Percentiles rank a stretch among this genome's conserved stretches.
Evolutionary conservation across 805 yeast genomes (phyloP).

Genomic region (Lachancea fermentati): DNA sequence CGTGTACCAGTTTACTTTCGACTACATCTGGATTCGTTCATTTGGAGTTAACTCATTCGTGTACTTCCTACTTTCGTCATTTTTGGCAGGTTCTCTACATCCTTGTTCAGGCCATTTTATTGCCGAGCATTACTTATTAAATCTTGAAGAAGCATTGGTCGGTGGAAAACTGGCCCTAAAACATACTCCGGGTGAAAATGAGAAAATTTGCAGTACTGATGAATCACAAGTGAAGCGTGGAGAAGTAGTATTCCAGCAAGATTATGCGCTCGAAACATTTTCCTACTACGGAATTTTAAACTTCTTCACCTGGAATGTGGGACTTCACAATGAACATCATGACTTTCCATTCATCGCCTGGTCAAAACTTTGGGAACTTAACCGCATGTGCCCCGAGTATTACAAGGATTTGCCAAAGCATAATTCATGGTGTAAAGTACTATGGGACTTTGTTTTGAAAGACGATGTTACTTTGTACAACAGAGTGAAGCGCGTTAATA

Average conservation of each 20-base stretch:
- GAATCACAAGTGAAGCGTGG: slow-evolving; percentile 7
- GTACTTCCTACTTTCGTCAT: slow-evolving; percentile 70
- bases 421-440: slow-evolving; percentile 71
- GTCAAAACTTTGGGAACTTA: slow-evolving; percentile 65
- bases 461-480: slow-evolving; percentile 69
- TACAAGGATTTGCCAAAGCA: slow-evolving; percentile 76
- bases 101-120: slow-evolving; percentile 95
- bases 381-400: slow-evolving; percentile 68
- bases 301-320: slow-evolving; percentile 83
- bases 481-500: slow-evolving; percentile 61
- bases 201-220: slow-evolving; percentile 7
- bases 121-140: slow-evolving; percentile 84
- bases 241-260: slow-evolving; percentile 13
- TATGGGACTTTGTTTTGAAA: slow-evolving; percentile 64
- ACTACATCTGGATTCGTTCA: slow-evolving; percentile 46
- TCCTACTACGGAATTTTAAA: slow-evolving; percentile 83
- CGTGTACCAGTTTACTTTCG: slow-evolving; percentile 51
- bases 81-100: slow-evolving; percentile 86
- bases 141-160: slow-evolving; percentile 40
- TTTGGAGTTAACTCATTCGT: slow-evolving; percentile 62
- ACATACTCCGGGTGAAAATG: slow-evolving; percentile 13
- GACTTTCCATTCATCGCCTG: slow-evolving; percentile 93
- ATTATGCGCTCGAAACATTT: slow-evolving; percentile 63
- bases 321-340: slow-evolving; percentile 91
- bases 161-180: slow-evolving; percentile 22